Evolutionary conservation across 495 filamentous ascomycete species (phyloP).

Genomic region (Cairneyella variabilis): DNA sequence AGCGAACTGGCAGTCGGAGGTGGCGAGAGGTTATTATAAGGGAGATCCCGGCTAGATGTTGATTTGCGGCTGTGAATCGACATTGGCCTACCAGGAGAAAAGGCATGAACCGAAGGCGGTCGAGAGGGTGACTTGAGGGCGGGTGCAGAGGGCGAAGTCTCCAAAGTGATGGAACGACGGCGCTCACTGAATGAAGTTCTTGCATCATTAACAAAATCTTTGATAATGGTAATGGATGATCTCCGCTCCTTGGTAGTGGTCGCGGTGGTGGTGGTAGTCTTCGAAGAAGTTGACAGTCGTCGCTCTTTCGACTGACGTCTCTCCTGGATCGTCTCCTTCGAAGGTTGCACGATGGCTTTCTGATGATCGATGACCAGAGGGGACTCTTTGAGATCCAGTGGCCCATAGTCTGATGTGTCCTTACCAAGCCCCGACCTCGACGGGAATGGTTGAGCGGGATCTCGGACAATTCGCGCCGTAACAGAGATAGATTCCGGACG

Average conservation of each 20-base stretch:
- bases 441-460: conserved; percentile 42
- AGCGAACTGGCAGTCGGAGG: conserved; percentile 12
- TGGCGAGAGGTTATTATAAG: background rate
- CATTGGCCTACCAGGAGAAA: conserved; percentile 7
- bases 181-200: conserved; percentile 37
- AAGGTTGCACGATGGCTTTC: conserved; percentile 31
- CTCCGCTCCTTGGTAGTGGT: conserved; percentile 29
- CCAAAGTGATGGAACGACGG: conserved; percentile 35
- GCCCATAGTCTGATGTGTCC: conserved; percentile 33
- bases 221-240: conserved; percentile 48
- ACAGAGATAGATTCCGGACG: conserved; percentile 74
- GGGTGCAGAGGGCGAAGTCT: conserved; percentile 29
- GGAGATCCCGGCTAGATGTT: conserved; percentile 8
- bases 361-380: conserved; percentile 69
- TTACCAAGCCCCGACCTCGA: conserved; percentile 37
- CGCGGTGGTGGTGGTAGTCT: conserved; percentile 19
- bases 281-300: conserved; percentile 10
- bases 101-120: conserved; percentile 20
- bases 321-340: conserved; percentile 23
- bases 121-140: conserved; percentile 31
- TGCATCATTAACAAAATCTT: conserved; percentile 49
- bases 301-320: conserved; percentile 19
- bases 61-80: conserved; percentile 22
- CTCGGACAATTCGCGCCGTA: conserved; percentile 71
- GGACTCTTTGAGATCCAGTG: conserved; percentile 65